A percentile compares a stretch with the other conserved stretches of the same genome.
Evolutionary conservation across 441 rosid genomes (phyloP).

Genomic region (Euphorbia celastroides): DNA sequence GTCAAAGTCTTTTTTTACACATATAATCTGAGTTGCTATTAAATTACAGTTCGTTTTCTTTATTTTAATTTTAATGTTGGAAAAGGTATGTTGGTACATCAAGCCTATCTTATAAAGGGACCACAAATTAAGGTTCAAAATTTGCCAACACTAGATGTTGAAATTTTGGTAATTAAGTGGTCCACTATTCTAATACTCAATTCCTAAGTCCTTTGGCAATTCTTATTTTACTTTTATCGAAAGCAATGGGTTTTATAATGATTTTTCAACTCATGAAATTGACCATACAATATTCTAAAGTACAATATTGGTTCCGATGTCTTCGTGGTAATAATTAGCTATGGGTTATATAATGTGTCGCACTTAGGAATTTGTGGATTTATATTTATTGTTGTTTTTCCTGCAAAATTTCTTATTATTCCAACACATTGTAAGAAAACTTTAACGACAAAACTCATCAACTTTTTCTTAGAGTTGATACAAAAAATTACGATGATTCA

Average conservation of each 20-base stretch:
- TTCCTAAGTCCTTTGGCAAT: neutral
- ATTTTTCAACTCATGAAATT: neutral
- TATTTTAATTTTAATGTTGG: too few relatives aligned
- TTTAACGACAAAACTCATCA: too few relatives aligned
- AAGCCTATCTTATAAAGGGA: neutral
- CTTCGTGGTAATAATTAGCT: neutral
- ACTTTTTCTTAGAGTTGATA: too few relatives aligned
- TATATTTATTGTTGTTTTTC: too few relatives aligned
- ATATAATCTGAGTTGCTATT: too few relatives aligned
- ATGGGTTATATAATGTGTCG: neutral
- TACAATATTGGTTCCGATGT: constrained; percentile 1
- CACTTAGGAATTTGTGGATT: too few relatives aligned
- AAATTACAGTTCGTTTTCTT: too few relatives aligned
- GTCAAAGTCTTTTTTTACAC: too few relatives aligned
- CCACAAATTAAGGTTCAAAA: constrained; percentile 8
- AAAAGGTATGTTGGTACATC: too few relatives aligned
- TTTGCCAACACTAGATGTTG: constrained; percentile 8
- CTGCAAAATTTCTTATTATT: too few relatives aligned
- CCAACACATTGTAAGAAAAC: too few relatives aligned
- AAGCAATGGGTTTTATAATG: neutral
- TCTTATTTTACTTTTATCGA: neutral
- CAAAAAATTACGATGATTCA: too few relatives aligned
- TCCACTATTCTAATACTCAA: neutral
- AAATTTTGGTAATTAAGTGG: neutral
- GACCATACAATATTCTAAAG: constrained; percentile 2